Evolutionary conservation across 169 alveolate species (phyloP), one percentile per base, ranked within the genome.

Genomic region (Cryptosporidium viatorum): DNA sequence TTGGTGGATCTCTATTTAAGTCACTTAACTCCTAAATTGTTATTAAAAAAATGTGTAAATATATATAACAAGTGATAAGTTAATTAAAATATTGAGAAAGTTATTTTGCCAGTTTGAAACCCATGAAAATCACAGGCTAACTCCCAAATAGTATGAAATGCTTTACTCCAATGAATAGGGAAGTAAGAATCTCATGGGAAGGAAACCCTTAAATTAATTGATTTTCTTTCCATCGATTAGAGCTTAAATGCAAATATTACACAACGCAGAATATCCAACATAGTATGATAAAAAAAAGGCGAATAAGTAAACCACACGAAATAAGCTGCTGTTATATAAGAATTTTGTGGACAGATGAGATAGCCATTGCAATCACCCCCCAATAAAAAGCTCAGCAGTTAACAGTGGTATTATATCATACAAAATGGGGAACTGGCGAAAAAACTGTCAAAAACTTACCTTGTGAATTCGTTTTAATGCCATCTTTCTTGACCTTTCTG

Each of bases 1-100:
- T 96, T 33, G 99, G 99, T 60, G 99, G 99, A 92, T 98, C 99
- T 85, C 96, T 96, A 71, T 97, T 96, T 70, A 98, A 95, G 85
- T 98, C 99, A 73, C 95, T 94, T 37, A 98, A 94, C 95, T 98
- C 99, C 98, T 98, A 29, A 26, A 58, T 48, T n/a, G n/a, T n/a
- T 48, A 48, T 48, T 12, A 48, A 48, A 16, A 48, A 48, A 41
- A n/a, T n/a, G n/a, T 4, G 7, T 6, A 48, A 48, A 9, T 41
- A 41, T 41, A 41, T 48, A 23, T 2, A 26, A 55, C 5, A 8
- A 37, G 37, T 55, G n/a, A 18, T 55, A 2, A 55, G 67, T 55
- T 26, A 55, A 55, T 55, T 55, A n/a, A 48, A 26, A 9, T 26
- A 7, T n/a, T 26, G 5, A 8, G 35, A 9, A 8, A 55, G 10